A percentile compares a stretch with the other conserved stretches of the same genome.
Evolutionary conservation across 768 basidiomycete species (phyloP).

Genomic region (Hericium erinaceus): DNA sequence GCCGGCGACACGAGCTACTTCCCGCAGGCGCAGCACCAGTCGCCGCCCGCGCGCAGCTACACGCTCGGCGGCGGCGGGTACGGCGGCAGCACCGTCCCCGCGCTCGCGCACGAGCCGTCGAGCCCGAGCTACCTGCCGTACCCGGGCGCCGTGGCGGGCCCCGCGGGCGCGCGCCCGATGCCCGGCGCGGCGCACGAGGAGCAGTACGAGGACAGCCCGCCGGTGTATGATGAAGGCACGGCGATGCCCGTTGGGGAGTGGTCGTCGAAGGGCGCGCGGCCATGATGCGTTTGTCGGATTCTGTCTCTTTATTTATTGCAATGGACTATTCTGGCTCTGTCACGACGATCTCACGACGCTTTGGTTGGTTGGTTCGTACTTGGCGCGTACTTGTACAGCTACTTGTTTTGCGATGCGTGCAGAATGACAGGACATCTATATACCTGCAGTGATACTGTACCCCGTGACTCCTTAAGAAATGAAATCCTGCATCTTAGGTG

Average conservation of each 20-base stretch:
- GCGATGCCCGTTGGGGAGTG: constrained; percentile 40
- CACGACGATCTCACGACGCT: constrained; percentile 22
- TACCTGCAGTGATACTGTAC: not conserved
- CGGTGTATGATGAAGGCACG: constrained; percentile 46
- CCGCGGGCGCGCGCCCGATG: not conserved
- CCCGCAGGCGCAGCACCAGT: constrained; percentile 1
- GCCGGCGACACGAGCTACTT: not conserved
- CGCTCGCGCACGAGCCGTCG: constrained; percentile 9
- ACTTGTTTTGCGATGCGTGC: not conserved
- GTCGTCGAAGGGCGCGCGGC: not conserved
- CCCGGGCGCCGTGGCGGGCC: constrained; percentile 10
- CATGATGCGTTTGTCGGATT: not conserved
- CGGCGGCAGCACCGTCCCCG: constrained; percentile 32
- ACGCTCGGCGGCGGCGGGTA: constrained; percentile 51
- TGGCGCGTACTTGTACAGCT: not conserved
- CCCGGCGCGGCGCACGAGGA: constrained; percentile 6
- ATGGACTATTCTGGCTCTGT: not conserved
- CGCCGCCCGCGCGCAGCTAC: constrained; percentile 26
- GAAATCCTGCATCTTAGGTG: too few relatives aligned
- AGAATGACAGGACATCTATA: not conserved
- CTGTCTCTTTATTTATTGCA: not conserved
- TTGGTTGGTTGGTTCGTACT: not conserved
- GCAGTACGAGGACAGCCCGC: constrained; percentile 43
- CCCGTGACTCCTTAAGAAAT: too few relatives aligned
- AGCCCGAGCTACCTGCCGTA: constrained; percentile 14